Conservation (phyloP, 805 yeast species). For the Candida maltosa region DNA sequence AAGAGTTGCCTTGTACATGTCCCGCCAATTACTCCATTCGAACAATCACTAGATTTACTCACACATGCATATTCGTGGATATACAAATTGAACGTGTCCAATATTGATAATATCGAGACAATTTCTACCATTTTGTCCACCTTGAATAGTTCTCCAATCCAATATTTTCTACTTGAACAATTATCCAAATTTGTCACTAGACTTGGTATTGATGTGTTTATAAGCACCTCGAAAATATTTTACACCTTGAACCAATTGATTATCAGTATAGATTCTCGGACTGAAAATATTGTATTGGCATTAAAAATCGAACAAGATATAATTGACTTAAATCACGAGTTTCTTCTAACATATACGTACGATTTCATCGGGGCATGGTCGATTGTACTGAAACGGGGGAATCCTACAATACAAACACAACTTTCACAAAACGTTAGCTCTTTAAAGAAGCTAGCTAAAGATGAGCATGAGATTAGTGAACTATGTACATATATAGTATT, state of each 20-base stretch:
- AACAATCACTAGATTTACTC: constrained; percentile 2
- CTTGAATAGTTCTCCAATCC: constrained; percentile 11
- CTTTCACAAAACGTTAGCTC: background rate
- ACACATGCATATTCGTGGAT: constrained; percentile 6
- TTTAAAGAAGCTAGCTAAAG: background rate
- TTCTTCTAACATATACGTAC: constrained; percentile 23
- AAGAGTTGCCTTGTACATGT: constrained; percentile 4
- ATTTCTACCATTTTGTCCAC: constrained; percentile 22
- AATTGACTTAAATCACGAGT: background rate
- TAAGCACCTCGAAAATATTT: constrained; percentile 20
- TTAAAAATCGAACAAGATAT: constrained; percentile 3
- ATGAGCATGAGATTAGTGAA: background rate
- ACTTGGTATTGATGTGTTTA: constrained; percentile 2
- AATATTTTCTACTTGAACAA: constrained; percentile 17
- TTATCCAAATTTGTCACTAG: constrained; percentile 6
- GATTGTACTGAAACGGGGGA: constrained; percentile 14
- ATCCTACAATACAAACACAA: background rate
- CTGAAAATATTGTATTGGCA: background rate
- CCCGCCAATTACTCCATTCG: constrained; percentile 6
- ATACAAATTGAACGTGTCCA: background rate
- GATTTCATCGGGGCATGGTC: constrained; percentile 38
- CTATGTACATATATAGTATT: background rate
- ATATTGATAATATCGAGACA: constrained; percentile 16
- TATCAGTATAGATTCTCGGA: constrained; percentile 12
- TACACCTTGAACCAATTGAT: constrained; percentile 28